Conservation (phyloP, 2,329 filamentous ascomycete species). For the Xylariaceae sp. region DNA sequence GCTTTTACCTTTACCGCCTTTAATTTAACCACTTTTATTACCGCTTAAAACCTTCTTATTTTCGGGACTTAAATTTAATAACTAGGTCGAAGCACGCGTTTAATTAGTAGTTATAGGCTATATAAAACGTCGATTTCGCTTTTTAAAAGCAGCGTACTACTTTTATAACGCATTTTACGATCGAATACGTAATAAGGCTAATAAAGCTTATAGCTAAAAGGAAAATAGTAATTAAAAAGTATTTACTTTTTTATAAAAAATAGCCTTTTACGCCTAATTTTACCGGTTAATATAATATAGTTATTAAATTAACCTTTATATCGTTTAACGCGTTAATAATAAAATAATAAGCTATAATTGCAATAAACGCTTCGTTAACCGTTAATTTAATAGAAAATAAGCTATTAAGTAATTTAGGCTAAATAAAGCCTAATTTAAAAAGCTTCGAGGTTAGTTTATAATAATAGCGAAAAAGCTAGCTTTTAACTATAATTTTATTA, state of each 20-base stretch:
- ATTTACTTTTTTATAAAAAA: too few relatives aligned
- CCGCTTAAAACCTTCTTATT: too few relatives aligned
- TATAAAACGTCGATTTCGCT: neutral
- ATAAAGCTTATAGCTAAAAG: too few relatives aligned
- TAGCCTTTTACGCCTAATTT: too few relatives aligned
- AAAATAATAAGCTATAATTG: neutral
- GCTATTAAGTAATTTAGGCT: neutral
- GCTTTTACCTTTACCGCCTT: too few relatives aligned
- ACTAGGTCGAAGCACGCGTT: neutral
- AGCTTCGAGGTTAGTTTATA: neutral
- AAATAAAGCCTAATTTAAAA: neutral
- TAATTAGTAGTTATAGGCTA: too few relatives aligned
- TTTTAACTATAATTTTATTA: neutral
- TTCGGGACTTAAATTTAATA: neutral
- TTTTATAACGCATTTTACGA: neutral
- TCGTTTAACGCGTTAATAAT: neutral
- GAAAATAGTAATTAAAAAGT: too few relatives aligned
- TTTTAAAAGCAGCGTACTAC: neutral
- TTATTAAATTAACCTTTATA: too few relatives aligned
- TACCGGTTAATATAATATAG: too few relatives aligned
- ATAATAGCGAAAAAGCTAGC: neutral
- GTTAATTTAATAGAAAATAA: too few relatives aligned
- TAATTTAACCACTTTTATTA: neutral
- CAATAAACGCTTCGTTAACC: neutral
- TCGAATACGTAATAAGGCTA: too few relatives aligned